Base-by-base conservation (phyloP, 768 basidiomycete genomes). In the Phaffia tasmanica region DNA sequence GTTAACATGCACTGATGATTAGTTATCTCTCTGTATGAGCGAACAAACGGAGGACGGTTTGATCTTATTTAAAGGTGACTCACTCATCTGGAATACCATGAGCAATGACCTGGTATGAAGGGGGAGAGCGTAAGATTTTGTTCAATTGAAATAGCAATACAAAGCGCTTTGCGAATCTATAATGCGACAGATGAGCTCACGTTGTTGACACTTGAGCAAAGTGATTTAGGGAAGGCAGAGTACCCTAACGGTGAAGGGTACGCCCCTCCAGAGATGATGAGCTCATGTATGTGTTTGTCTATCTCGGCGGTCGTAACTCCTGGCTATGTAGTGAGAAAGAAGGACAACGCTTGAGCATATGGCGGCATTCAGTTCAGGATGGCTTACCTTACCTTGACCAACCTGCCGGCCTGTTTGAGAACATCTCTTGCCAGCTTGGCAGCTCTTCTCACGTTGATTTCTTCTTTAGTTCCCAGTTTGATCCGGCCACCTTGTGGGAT, bases 41-140 rank as follows among this genome's bases (percentile, higher is more conserved):
- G 32, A n/a, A n/a, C 67, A 58, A 65, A 70, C 47, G 27, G 55
- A 29, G 47, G 58, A 32, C 42, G 29, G 29, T 25, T 42, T 53
- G n/a, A 51, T 15, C n/a, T 21, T 55, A 62, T 11, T 35, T 57
- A 27, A 35, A 50, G 59, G 56, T n/a, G 54, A 75, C 83, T 70
- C 70, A 91, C 89, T 88, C 82, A 78, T 94, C 89, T 32, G 92
- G 92, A 65, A 95, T 91, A 0, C 91, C 92, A 73, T 95, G 65
- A 16, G 65, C 65, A 25, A 67, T 67, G 29, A 67, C 65, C 65
- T 59, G 4, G 14, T 47, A 1, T 67, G 60, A n/a, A 27, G 50
- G 23, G 14, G 19, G 47, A 57, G 57, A 29, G 8, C 25, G 23
- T 47, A 42, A 19, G 32, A 11, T 14, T 8, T 54, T n/a, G 27